Base-by-base conservation (phyloP, 1,139 yeast genomes). In the Kodamaea derodonti region DNA sequence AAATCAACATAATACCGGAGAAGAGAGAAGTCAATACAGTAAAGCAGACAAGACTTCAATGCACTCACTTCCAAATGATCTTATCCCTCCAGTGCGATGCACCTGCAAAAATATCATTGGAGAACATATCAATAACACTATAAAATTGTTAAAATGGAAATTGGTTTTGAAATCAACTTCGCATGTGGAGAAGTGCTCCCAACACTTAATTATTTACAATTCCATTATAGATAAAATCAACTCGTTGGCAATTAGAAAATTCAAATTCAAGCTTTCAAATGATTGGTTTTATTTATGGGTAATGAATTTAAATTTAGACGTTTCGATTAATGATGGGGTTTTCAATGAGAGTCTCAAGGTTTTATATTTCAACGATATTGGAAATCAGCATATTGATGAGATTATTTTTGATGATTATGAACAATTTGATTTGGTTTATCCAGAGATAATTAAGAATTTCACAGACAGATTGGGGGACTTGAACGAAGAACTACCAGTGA, bases 111-210 rank as follows among this genome's bases (percentile, higher is more conserved):
- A 26, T 1, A 20, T 27, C 2, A 14, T 74, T 20, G 78, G 81
- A 3, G 60, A 54, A n/a, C 26, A 47, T 3, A 60, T 49, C 35
- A 41, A 42, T 9, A 42, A 42, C 3, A 53, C 40, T 8, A 30
- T 50, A 13, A 74, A 72, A 44, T 23, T 84, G 0, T 66, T 68
- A 58, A 84, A 84, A 49, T 84, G 95, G 94, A 65, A 67, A 25
- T 36, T 83, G 1, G 37, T 41, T 3, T 46, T 79, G n/a, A 35
- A 36, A 2, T 58, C 58, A 36, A 45, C 36, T 1, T 24, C 28
- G 2, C 50, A 35, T 3, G 36, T 37, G 5, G 69, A 56, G 32
- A 38, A 33, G 0, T 71, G 58, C 37, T 57, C 64, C 1, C 56
- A 67, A 1, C 55, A 58, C 36, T 45, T 64, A 12, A 67, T 56